Conservation (phyloP, 768 basidiomycete species). For the Lactarius sanguifluus region DNA sequence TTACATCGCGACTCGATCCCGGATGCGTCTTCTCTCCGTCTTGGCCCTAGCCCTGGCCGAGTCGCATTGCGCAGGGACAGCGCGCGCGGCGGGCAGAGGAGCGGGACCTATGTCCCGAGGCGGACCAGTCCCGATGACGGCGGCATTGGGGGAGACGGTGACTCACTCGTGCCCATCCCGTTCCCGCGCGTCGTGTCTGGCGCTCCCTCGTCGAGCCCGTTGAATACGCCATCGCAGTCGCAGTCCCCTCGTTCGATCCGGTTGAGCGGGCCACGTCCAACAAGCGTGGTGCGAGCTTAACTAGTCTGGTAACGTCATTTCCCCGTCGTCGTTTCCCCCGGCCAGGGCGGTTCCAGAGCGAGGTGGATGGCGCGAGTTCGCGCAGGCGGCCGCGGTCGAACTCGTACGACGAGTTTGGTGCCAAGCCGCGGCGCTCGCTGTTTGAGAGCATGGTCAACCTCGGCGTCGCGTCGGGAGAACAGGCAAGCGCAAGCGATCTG, state of each 20-base stretch:
- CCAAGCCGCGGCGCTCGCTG: conserved; percentile 54
- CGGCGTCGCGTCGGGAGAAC: conserved; percentile 44
- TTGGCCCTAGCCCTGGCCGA: conserved; percentile 38
- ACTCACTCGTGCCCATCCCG: conserved; percentile 48
- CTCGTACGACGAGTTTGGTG: conserved; percentile 67
- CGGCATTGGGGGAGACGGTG: conserved; percentile 29
- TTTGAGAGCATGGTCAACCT: conserved; percentile 74
- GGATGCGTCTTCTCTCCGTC: conserved; percentile 40
- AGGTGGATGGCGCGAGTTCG: conserved; percentile 56
- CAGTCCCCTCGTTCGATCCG: conserved; percentile 17
- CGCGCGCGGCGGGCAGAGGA: conserved; percentile 20
- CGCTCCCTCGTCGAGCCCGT: conserved; percentile 38
- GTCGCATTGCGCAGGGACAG: conserved; percentile 59
- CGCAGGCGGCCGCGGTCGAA: conserved; percentile 58
- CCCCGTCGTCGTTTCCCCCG: conserved; percentile 41
- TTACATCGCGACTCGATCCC: conserved; percentile 56
- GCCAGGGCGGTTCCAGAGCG: conserved; percentile 72
- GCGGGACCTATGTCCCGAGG: conserved; percentile 20
- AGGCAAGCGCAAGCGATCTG: conserved; percentile 66
- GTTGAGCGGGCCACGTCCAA: neutral
- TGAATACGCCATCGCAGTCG: conserved; percentile 11
- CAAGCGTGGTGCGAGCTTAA: conserved; percentile 12
- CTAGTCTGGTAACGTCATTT: neutral
- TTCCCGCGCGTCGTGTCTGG: conserved; percentile 63
- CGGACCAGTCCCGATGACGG: conserved; percentile 20